Evolutionary conservation across 495 filamentous ascomycete species (phyloP).

Genomic region (Patellaria atrata): DNA sequence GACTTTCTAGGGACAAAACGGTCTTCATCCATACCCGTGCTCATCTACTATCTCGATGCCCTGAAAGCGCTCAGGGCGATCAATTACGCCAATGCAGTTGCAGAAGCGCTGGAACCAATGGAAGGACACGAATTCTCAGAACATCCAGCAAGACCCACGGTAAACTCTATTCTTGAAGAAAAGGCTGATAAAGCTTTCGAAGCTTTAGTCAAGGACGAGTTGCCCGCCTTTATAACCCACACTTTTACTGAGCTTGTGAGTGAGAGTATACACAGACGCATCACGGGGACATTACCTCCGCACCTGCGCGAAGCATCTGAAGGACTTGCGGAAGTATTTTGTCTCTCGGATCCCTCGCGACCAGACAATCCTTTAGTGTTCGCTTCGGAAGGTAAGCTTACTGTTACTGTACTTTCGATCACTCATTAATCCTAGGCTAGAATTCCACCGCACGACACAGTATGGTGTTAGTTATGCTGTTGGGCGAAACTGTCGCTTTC

Average conservation of each 20-base stretch:
- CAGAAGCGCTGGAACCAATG: conserved; percentile 37
- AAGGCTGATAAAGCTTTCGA: conserved; percentile 45
- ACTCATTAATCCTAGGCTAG: conserved; percentile 18
- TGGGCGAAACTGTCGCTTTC: conserved; percentile 45
- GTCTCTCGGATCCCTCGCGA: conserved; percentile 58
- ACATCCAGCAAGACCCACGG: conserved; percentile 31
- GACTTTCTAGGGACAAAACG: conserved; percentile 58
- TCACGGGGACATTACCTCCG: conserved; percentile 40
- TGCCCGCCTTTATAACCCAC: conserved; percentile 57
- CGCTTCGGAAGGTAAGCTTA: conserved; percentile 49
- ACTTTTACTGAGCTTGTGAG: conserved; percentile 43
- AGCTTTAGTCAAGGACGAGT: conserved; percentile 45
- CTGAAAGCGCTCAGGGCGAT: conserved; percentile 58
- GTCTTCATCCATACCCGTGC: conserved; percentile 49
- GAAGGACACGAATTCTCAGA: conserved; percentile 32
- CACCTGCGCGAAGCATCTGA: conserved; percentile 46
- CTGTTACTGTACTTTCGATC: neutral
- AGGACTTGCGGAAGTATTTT: conserved; percentile 63
- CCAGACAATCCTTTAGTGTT: conserved; percentile 67
- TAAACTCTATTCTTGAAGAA: conserved; percentile 40
- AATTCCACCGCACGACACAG: conserved; percentile 46
- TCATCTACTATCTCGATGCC: conserved; percentile 51
- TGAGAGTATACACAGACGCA: conserved; percentile 39
- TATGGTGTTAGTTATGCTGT: conserved; percentile 42
- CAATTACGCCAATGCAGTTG: conserved; percentile 51